phyloP scores from a whole-genome alignment of 345 rosid species.

The Kernera saxatilis region DNA sequence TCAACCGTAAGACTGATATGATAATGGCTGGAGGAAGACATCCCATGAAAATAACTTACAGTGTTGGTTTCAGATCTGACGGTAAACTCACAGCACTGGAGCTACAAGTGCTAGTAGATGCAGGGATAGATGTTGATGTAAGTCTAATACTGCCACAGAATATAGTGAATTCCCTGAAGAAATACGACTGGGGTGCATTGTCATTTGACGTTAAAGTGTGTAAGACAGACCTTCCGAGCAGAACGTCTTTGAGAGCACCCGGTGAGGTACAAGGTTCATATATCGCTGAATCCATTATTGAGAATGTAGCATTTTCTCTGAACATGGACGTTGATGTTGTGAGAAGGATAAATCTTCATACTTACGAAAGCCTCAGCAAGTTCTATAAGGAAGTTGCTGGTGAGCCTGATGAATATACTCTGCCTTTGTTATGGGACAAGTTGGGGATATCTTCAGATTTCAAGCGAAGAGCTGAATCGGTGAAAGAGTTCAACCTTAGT shows the following conservation, averaged over 20 bases:
- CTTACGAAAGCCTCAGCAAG: conserved; percentile 43
- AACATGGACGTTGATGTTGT: conserved; percentile 61
- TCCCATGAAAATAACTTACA: conserved; percentile 83
- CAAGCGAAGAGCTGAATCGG: conserved; percentile 39
- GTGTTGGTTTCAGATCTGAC: conserved; percentile 71
- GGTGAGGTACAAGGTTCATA: conserved; percentile 84
- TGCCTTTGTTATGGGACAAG: conserved; percentile 67
- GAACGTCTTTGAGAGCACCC: conserved; percentile 81
- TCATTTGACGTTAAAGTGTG: conserved; percentile 75
- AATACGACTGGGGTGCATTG: conserved; percentile 86
- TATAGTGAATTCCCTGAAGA: conserved; percentile 41
- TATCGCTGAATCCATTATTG: conserved; percentile 75
- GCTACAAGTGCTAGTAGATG: conserved; percentile 56
- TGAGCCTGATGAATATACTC: conserved; percentile 55
- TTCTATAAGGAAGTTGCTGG: conserved; percentile 49
- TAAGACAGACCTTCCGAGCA: conserved; percentile 70
- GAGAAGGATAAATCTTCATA: conserved; percentile 65
- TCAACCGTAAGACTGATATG: conserved; percentile 82
- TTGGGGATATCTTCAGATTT: conserved; percentile 48
- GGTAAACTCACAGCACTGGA: conserved; percentile 79
- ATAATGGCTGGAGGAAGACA: conserved; percentile 93
- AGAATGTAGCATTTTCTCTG: conserved; percentile 72
- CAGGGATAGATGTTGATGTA: conserved; percentile 49
- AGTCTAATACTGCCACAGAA: conserved; percentile 56
- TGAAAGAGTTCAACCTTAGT: conserved; percentile 51